phyloP scores from a whole-genome alignment of 192 early-diverging fungal species.

The Backusella macrospora region DNA sequence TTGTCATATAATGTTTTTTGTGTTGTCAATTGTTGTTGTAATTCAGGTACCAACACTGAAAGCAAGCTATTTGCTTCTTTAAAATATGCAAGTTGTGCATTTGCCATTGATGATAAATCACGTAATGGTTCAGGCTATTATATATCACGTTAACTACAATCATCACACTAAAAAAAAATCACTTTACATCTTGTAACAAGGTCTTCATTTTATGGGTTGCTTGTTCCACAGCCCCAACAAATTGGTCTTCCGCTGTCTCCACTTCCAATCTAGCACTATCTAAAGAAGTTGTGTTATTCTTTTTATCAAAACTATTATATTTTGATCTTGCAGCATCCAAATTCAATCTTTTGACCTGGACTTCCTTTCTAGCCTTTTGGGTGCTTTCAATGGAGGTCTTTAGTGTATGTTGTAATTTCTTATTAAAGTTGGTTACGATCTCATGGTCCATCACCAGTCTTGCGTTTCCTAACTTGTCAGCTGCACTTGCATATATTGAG shows the following conservation, averaged over 20 bases:
- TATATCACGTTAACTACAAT: neutral
- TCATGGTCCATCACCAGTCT: slow-evolving; percentile 73
- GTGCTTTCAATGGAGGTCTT: slow-evolving; percentile 72
- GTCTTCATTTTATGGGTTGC: slow-evolving; percentile 89
- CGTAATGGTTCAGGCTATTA: slow-evolving; percentile 66
- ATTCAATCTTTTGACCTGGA: slow-evolving; percentile 69
- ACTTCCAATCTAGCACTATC: slow-evolving; percentile 77
- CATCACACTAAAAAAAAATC: slow-evolving; percentile 26
- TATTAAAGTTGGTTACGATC: slow-evolving; percentile 67
- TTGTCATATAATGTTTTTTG: slow-evolving; percentile 80
- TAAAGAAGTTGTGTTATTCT: slow-evolving; percentile 17
- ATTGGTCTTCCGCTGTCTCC: slow-evolving; percentile 86
- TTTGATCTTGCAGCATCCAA: slow-evolving; percentile 82
- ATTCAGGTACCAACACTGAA: slow-evolving; percentile 74
- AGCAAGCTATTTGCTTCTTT: slow-evolving; percentile 72
- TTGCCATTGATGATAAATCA: slow-evolving; percentile 78
- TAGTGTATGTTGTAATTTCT: slow-evolving; percentile 66
- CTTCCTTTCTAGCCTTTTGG: slow-evolving; percentile 83
- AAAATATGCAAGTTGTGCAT: slow-evolving; percentile 80
- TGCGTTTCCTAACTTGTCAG: slow-evolving; percentile 81
- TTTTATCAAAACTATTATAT: slow-evolving; percentile 63
- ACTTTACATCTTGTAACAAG: slow-evolving; percentile 69
- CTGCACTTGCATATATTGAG: slow-evolving; percentile 77
- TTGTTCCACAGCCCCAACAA: slow-evolving; percentile 90
- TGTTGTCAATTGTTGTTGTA: slow-evolving; percentile 87